Conservation (phyloP, 768 basidiomycete genomes). For the Xanthoconium purpureum region DNA sequence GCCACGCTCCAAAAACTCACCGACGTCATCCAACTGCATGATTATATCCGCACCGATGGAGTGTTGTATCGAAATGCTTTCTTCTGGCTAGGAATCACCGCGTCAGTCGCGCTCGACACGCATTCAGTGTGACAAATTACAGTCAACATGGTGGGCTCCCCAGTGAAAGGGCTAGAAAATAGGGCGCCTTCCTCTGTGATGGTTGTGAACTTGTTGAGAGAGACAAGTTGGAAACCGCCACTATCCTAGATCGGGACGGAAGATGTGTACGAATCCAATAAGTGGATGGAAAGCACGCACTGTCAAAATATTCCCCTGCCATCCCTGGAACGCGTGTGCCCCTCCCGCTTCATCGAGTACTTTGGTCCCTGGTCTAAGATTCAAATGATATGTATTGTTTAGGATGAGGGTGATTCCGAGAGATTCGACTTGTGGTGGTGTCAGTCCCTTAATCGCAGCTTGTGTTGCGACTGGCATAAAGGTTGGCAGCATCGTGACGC, state of each 20-base stretch:
- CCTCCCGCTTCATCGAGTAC: conserved; percentile 75
- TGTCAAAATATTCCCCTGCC: conserved; percentile 82
- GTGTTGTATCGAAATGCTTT: conserved; percentile 88
- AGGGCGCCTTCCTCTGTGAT: conserved; percentile 89
- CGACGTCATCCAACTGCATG: conserved; percentile 93
- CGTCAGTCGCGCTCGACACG: background rate
- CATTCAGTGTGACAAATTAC: conserved; percentile 38
- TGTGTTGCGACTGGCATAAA: conserved; percentile 96
- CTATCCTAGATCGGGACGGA: conserved; percentile 55
- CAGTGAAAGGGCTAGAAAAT: conserved; percentile 81
- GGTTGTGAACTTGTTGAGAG: conserved; percentile 76
- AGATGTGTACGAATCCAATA: background rate
- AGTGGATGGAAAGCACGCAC: conserved; percentile 37
- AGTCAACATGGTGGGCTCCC: conserved; percentile 85
- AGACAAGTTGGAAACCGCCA: conserved; percentile 87
- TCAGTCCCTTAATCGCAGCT: conserved; percentile 89
- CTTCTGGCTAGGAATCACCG: conserved; percentile 63
- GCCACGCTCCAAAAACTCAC: conserved; percentile 39
- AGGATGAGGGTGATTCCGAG: conserved; percentile 80
- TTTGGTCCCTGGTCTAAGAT: conserved; percentile 77
- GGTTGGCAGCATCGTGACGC: conserved; percentile 77
- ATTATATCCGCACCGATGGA: conserved; percentile 91
- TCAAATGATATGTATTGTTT: conserved; percentile 89
- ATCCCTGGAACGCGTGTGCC: conserved; percentile 88
- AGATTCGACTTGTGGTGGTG: conserved; percentile 77